A percentile compares a stretch with the other conserved stretches of the same genome.
These are phyloP conservation scores for Emergomyces africanus DNA, from an alignment of 2,329 filamentous ascomycete genomes.

Conservation along the genomic window DNA sequence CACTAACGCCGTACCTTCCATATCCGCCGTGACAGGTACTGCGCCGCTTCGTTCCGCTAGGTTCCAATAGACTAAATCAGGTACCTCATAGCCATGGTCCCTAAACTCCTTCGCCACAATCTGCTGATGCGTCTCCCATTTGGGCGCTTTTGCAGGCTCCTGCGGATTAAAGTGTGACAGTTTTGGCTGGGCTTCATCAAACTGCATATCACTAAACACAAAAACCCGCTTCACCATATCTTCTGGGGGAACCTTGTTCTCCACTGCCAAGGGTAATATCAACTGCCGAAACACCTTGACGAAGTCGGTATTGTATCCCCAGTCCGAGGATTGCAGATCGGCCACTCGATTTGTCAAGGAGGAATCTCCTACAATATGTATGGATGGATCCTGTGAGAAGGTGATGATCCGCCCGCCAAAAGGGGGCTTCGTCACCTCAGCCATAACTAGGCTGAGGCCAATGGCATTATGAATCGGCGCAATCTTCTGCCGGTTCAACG, in stretches of 20 bases:
- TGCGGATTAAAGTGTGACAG: no score
- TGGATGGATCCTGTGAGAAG: constrained; percentile 32
- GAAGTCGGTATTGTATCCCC: constrained; percentile 40
- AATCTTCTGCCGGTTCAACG: constrained; percentile 27
- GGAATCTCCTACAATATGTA: constrained; percentile 29
- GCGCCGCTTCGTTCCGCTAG: neutral
- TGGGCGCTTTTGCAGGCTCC: no score
- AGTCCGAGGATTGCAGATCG: constrained; percentile 20
- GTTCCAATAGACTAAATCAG: constrained; percentile 35
- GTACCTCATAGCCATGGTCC: constrained; percentile 44
- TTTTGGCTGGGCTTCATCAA: constrained; percentile 27
- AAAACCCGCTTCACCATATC: constrained; percentile 51
- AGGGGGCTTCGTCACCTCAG: constrained; percentile 40
- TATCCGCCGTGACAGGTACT: constrained; percentile 6
- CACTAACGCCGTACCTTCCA: constrained; percentile 8
- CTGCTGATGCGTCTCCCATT: constrained; percentile 38
- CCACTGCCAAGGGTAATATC: constrained; percentile 42
- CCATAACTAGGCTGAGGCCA: constrained; percentile 44
- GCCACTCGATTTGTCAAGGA: constrained; percentile 33
- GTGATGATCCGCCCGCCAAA: constrained; percentile 46
- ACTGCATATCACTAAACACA: constrained; percentile 51
- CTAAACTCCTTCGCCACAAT: constrained; percentile 36
- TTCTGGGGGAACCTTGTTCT: constrained; percentile 38
- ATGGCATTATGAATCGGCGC: constrained; percentile 42
- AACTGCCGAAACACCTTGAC: constrained; percentile 41